Conservation (phyloP, 192 early-diverging fungal genomes). For the Coemansia umbellata region DNA sequence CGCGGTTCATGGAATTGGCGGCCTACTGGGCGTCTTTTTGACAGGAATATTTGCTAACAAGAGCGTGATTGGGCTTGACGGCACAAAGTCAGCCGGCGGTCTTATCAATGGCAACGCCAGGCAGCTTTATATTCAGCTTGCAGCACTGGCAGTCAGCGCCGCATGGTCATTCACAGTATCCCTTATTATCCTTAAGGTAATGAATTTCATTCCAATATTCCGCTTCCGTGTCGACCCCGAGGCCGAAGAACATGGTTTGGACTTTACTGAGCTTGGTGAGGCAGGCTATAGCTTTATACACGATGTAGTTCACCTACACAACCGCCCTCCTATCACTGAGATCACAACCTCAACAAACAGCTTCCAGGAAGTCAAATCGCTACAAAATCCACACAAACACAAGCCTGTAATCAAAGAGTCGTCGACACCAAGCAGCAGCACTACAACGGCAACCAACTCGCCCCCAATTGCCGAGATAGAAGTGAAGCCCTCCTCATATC, state of each 20-base stretch:
- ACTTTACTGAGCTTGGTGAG: constrained; percentile 53
- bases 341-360: constrained; percentile 1
- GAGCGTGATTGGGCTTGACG: constrained; percentile 67
- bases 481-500: not conserved
- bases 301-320: constrained; percentile 13
- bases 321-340: not conserved
- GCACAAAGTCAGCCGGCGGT: constrained; percentile 47
- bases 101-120: constrained; percentile 66
- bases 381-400: constrained; percentile 26
- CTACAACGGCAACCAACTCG: not conserved
- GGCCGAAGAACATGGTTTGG: constrained; percentile 51
- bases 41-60: constrained; percentile 89
- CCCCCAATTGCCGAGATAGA: not conserved
- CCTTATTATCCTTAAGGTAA: constrained; percentile 52
- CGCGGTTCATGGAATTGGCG: constrained; percentile 71
- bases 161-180: constrained; percentile 61
- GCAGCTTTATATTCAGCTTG: constrained; percentile 69
- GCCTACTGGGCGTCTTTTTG: constrained; percentile 74
- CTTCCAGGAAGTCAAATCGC: constrained; percentile 11
- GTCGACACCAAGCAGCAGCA: not conserved
- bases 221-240: constrained; percentile 54
- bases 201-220: constrained; percentile 55
- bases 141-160: constrained; percentile 57
- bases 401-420: constrained; percentile 24
- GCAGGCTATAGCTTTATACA: constrained; percentile 46